Percentiles rank a stretch among this genome's conserved stretches.
Evolutionary conservation across 768 basidiomycete species (phyloP).

Genomic region (Suillus fuscotomentosus): DNA sequence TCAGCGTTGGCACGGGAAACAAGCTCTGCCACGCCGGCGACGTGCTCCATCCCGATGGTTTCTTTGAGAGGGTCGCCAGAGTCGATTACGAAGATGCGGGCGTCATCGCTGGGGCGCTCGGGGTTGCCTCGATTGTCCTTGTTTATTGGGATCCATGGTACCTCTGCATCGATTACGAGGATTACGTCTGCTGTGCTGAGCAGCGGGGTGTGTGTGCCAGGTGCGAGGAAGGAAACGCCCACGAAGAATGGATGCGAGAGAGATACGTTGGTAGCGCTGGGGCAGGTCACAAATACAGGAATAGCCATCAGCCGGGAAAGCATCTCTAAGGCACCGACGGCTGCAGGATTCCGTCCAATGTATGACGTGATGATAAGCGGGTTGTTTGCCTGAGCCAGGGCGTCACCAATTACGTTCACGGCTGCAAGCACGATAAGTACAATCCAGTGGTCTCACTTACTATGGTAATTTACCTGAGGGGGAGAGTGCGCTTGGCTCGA

Average conservation of each 20-base stretch:
- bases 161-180: constrained; percentile 61
- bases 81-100: constrained; percentile 60
- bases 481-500: constrained; percentile 51
- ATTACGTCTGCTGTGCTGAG: constrained; percentile 60
- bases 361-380: constrained; percentile 69
- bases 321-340: constrained; percentile 42
- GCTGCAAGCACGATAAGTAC: constrained; percentile 17
- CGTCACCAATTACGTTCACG: constrained; percentile 39
- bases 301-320: constrained; percentile 54
- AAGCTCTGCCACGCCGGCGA: constrained; percentile 48
- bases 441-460: not conserved
- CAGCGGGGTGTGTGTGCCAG: constrained; percentile 43
- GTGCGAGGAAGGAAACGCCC: constrained; percentile 50
- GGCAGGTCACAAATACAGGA: constrained; percentile 52
- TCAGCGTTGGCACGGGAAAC: constrained; percentile 57
- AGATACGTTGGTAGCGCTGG: constrained; percentile 52
- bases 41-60: constrained; percentile 45
- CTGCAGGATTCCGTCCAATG: constrained; percentile 52
- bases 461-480: constrained; percentile 25
- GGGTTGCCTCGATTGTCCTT: constrained; percentile 31
- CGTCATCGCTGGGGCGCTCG: constrained; percentile 37
- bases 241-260: constrained; percentile 54
- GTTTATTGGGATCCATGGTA: constrained; percentile 61
- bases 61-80: constrained; percentile 60
- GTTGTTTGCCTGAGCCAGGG: constrained; percentile 47